A percentile compares a stretch with the other conserved stretches of the same genome.
Evolutionary conservation across 192 early-diverging fungal species (phyloP).

Genomic region (Fimicolochytrium jonesii): DNA sequence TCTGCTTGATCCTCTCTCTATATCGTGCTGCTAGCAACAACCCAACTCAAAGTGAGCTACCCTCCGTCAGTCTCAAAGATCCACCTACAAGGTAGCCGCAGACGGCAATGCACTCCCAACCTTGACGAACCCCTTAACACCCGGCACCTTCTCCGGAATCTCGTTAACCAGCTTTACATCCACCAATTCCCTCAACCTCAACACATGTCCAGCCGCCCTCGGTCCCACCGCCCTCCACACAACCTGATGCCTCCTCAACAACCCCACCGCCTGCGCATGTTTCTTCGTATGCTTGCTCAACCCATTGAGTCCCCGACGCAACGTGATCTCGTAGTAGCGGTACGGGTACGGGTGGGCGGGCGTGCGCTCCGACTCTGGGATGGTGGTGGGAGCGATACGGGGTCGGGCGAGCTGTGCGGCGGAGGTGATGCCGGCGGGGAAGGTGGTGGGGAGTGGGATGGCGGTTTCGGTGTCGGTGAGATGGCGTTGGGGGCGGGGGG

Average conservation of each 20-base stretch:
- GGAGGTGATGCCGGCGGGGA: slow-evolving; percentile 11
- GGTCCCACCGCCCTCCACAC: slow-evolving; percentile 51
- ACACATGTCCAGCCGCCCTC: slow-evolving; percentile 52
- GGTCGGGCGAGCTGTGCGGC: neutral
- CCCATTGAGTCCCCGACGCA: slow-evolving; percentile 55
- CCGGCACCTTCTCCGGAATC: slow-evolving; percentile 26
- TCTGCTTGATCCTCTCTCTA: too few relatives aligned
- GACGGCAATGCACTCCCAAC: slow-evolving; percentile 20
- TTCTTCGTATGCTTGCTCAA: slow-evolving; percentile 46
- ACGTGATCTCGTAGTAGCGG: slow-evolving; percentile 56
- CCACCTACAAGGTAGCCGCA: too few relatives aligned
- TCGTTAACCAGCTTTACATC: slow-evolving; percentile 41
- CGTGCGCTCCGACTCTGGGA: neutral
- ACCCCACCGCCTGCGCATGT: slow-evolving; percentile 48
- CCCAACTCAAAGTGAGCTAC: too few relatives aligned
- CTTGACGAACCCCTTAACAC: slow-evolving; percentile 15
- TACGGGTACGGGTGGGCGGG: slow-evolving; percentile 29
- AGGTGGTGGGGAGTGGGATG: slow-evolving; percentile 41
- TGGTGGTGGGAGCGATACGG: slow-evolving; percentile 8
- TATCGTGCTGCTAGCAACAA: too few relatives aligned
- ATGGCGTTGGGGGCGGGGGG: slow-evolving; percentile 18
- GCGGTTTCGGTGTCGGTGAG: slow-evolving; percentile 36
- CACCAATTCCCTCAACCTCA: slow-evolving; percentile 63
- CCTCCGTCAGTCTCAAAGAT: too few relatives aligned
- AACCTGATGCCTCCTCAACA: slow-evolving; percentile 50